These are phyloP conservation scores for Dillenia turbinata DNA, from an alignment of 164 flowering plant genomes.

Conservation along the genomic window DNA sequence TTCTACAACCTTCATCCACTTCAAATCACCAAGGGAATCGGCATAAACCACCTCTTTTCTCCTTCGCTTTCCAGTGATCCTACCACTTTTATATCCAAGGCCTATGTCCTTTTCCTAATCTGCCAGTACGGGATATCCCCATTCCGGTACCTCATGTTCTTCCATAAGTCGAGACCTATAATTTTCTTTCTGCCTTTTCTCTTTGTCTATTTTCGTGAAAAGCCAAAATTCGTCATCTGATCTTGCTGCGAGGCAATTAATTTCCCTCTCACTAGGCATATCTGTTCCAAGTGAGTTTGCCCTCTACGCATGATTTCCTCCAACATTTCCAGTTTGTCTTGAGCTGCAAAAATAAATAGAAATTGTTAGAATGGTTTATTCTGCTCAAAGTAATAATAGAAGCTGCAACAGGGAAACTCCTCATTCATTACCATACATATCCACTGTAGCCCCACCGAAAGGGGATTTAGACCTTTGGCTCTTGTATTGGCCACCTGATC, in stretches of 20 bases:
- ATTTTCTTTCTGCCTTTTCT: no score
- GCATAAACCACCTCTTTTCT: slow-evolving; percentile 56
- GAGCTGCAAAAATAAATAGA: slow-evolving; percentile 35
- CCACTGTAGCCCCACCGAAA: no score
- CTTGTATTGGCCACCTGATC: no score
- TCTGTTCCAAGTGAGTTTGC: slow-evolving; percentile 67
- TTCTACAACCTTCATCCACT: slow-evolving; percentile 11
- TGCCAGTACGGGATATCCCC: slow-evolving; percentile 31
- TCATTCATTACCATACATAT: no score
- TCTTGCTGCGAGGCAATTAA: slow-evolving; percentile 67
- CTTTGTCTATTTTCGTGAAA: no score
- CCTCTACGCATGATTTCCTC: slow-evolving; percentile 77
- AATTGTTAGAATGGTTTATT: no score
- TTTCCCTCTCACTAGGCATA: slow-evolving; percentile 81
- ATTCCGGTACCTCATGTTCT: slow-evolving; percentile 56
- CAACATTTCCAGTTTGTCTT: slow-evolving; percentile 64
- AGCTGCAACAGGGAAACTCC: no score
- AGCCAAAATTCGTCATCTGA: no score
- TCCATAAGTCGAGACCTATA: not conserved
- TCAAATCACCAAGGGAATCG: slow-evolving; percentile 49
- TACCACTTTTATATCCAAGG: slow-evolving; percentile 21
- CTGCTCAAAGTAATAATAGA: no score
- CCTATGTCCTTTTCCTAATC: slow-evolving; percentile 31
- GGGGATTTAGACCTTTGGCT: no score
- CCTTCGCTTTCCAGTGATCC: slow-evolving; percentile 45